Evolutionary conservation across 345 rosid genomes (phyloP).

Genomic region (Murraya koenigii): DNA sequence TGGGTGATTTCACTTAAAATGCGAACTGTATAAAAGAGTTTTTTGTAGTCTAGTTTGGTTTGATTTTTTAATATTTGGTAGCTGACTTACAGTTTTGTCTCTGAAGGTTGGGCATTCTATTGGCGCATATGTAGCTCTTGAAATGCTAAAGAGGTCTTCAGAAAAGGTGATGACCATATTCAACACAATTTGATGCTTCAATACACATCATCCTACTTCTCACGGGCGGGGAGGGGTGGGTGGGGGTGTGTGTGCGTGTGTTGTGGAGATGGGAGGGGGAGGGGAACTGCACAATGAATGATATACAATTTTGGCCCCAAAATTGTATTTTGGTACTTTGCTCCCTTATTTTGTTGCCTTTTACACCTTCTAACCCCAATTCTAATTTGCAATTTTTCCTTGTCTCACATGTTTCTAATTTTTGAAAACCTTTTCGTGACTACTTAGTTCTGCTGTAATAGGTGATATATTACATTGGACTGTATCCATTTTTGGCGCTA

Average conservation of each 20-base stretch:
- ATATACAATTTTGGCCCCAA: neutral
- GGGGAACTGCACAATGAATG: neutral
- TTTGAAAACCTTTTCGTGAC: neutral
- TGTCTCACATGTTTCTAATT: neutral
- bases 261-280: too few relatives aligned
- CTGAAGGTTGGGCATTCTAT: constrained; percentile 85
- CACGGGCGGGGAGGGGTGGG: neutral
- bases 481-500: constrained; percentile 76
- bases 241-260: too few relatives aligned
- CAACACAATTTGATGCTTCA: neutral
- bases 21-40: neutral
- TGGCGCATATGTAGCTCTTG: constrained; percentile 70
- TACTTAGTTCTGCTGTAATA: constrained; percentile 22
- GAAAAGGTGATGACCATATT: constrained; percentile 46
- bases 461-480: constrained; percentile 56
- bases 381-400: neutral
- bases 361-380: neutral
- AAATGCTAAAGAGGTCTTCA: constrained; percentile 47
- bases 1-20: neutral
- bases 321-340: neutral
- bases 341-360: neutral
- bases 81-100: constrained; percentile 18
- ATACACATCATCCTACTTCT: neutral
- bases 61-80: constrained; percentile 3
- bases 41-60: neutral